Base-by-base conservation (phyloP, 192 early-diverging fungal genomes). In the Gigaspora rosea region DNA sequence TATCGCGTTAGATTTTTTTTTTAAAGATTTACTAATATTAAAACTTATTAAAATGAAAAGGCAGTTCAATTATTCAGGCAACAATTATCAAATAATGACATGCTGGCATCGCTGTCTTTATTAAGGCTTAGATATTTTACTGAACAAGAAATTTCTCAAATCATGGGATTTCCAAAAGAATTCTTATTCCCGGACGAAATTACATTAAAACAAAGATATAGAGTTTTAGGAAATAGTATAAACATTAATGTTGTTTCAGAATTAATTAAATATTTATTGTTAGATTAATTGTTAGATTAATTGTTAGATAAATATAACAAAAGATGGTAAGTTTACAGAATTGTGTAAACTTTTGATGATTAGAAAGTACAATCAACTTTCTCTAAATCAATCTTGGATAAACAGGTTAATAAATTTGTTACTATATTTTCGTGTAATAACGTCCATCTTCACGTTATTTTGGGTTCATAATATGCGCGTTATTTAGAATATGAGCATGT, bases 191-290 rank as follows among this genome's bases (percentile, higher is more conserved):
- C 95, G 0, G 78, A 67, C 4, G 76, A 71, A 5, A 89, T 90
- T 15, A 91, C 86, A 2, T 69, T 88, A 16, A 91, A 89, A 73
- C 97, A 98, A 79, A 80, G 86, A 59, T 97, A 95, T 76, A 83
- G 90, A n/a, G 86, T 96, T 47, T 81, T 98, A 12, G 97, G 97
- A 2, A 98, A 98, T 78, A 94, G 92, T 47, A 86, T 98, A 20
- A 98, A 93, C 74, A 92, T 94, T 57, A 88, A 84, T 59, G 90
- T 97, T 1, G 94, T 97, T 0, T 84, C 91, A 0, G 85, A 90
- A 68, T 78, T 98, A 72, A 90, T 97, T 79, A 82, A 85, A 76
- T 92, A 92, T 71, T 80, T 95, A 18, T 64, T 93, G 65, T 81
- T 81, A 33, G 79, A 82, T n/a, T 33, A 54, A 71, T 52, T 13